These are phyloP conservation scores for Clitocybe nebularis DNA, from an alignment of 1,284 basidiomycete species.

Conservation along the genomic window DNA sequence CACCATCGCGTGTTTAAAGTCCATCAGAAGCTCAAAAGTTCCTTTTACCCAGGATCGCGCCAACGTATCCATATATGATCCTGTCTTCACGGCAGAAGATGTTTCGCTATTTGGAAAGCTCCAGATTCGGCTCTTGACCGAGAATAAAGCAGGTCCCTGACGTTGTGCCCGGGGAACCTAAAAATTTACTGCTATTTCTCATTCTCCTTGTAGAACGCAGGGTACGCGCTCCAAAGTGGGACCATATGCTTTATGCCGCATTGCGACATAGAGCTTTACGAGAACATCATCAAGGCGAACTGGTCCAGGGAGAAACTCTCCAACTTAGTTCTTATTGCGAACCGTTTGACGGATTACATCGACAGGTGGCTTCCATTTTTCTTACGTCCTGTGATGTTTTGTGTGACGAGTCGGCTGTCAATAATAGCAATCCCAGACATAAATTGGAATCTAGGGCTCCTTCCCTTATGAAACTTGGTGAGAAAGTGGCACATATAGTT, in stretches of 20 bases:
- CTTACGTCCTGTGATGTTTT: constrained; percentile 3
- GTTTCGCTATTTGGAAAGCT: constrained; percentile 44
- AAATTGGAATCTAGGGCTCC: constrained; percentile 34
- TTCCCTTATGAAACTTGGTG: constrained; percentile 36
- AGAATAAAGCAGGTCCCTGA: constrained; percentile 46
- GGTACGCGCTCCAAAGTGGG: constrained; percentile 35
- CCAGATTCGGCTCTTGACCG: constrained; percentile 43
- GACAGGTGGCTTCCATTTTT: constrained; percentile 42
- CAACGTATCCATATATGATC: constrained; percentile 60
- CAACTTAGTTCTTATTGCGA: constrained; percentile 36
- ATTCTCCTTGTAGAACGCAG: constrained; percentile 28
- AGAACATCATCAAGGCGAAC: constrained; percentile 58
- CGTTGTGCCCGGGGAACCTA: constrained; percentile 14
- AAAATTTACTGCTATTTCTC: constrained; percentile 5
- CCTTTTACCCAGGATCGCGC: constrained; percentile 36
- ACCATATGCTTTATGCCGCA: constrained; percentile 76
- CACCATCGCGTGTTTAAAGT: constrained; percentile 2
- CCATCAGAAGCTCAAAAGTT: constrained; percentile 1
- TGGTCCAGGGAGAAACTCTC: constrained; percentile 41
- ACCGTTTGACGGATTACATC: constrained; percentile 40
- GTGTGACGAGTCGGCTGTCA: constrained; percentile 13
- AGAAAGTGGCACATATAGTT: constrained; percentile 20
- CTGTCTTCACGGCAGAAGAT: constrained; percentile 64
- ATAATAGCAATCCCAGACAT: constrained; percentile 37
- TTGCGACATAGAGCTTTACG: constrained; percentile 68